Conservation (phyloP, 805 yeast species). For the Candida manassasensis region DNA sequence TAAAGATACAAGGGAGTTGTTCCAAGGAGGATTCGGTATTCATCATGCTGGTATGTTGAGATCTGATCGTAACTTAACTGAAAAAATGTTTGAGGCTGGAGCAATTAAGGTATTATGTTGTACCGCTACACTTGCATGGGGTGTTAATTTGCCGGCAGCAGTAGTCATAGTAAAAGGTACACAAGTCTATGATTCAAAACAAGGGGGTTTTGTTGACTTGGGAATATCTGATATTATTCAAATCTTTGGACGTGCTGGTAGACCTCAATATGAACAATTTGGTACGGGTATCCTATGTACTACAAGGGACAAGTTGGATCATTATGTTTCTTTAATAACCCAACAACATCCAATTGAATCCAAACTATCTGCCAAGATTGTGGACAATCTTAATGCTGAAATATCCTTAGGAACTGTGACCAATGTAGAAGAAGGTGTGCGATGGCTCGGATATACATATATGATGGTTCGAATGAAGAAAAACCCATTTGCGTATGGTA, state of each 20-base stretch:
- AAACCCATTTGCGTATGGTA: constrained; percentile 89
- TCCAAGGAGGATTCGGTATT: constrained; percentile 78
- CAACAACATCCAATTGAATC: constrained; percentile 98
- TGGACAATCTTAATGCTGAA: constrained; percentile 94
- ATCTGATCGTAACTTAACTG: constrained; percentile 83
- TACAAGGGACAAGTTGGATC: constrained; percentile 73
- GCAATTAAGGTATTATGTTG: constrained; percentile 86
- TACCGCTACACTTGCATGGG: constrained; percentile 99
- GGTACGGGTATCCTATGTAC: constrained; percentile 95
- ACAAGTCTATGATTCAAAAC: constrained; percentile 88
- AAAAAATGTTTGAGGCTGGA: constrained; percentile 80
- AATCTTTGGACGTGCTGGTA: constrained; percentile 98
- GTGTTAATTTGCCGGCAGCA: constrained; percentile 97
- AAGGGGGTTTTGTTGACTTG: constrained; percentile 89
- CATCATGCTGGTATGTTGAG: constrained; percentile 98
- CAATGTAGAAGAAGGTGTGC: constrained; percentile 87
- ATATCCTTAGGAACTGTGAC: constrained; percentile 94
- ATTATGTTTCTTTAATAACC: constrained; percentile 80
- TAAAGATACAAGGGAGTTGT: constrained; percentile 76
- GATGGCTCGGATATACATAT: constrained; percentile 97
- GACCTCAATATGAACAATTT: constrained; percentile 89
- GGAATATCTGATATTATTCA: constrained; percentile 97
- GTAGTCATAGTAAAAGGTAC: constrained; percentile 96
- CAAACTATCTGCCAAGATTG: constrained; percentile 65
- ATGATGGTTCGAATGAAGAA: constrained; percentile 90